phyloP scores from a whole-genome alignment of 495 filamentous ascomycete species.

The Wilcoxina mikolae region DNA sequence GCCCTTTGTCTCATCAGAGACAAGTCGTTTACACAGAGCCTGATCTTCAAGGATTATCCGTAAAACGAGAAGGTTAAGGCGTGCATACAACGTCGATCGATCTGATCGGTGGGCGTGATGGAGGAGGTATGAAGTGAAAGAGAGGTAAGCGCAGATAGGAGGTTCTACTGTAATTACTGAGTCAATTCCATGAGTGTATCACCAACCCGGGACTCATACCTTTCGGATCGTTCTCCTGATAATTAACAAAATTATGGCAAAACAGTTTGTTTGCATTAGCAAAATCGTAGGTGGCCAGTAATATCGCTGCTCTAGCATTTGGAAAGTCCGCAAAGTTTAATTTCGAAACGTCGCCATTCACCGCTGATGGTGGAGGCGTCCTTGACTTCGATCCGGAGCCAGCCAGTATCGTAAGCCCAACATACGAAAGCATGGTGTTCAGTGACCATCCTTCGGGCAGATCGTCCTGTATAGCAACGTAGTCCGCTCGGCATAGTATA shows the following conservation, averaged over 20 bases:
- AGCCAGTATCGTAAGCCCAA: conserved; percentile 65
- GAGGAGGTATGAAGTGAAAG: conserved; percentile 77
- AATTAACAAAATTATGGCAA: conserved; percentile 63
- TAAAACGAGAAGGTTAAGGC: conserved; percentile 66
- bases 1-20: conserved; percentile 61
- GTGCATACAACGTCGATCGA: conserved; percentile 62
- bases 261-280: conserved; percentile 90
- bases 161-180: conserved; percentile 36
- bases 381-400: conserved; percentile 46
- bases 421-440: conserved; percentile 47
- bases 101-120: conserved; percentile 81
- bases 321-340: conserved; percentile 61
- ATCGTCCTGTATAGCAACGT: conserved; percentile 84
- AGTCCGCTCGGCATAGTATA: conserved; percentile 49
- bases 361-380: conserved; percentile 39
- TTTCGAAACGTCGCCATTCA: conserved; percentile 58
- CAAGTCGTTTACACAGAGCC: conserved; percentile 67
- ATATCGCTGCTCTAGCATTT: conserved; percentile 55
- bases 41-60: conserved; percentile 82
- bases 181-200: neutral
- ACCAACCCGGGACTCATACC: conserved; percentile 29
- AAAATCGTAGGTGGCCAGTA: conserved; percentile 86
- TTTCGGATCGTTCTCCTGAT: conserved; percentile 41
- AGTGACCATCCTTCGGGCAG: conserved; percentile 81
- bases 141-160: conserved; percentile 70